Conservation (phyloP, 441 rosid species). For the Daphne laureola region DNA sequence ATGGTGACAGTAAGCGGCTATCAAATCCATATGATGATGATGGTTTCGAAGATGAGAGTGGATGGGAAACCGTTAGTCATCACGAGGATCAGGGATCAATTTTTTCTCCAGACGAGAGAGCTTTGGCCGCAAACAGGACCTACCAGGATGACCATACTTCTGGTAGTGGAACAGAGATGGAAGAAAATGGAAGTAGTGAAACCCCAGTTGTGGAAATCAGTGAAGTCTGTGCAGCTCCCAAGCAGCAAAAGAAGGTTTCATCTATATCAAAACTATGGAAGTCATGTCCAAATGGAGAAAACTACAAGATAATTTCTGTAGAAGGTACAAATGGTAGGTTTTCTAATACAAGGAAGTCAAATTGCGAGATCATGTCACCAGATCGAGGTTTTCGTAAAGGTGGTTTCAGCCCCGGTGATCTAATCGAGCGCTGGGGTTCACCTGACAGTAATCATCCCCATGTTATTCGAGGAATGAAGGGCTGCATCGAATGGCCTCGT, state of each 20-base stretch:
- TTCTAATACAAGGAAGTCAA: slow-evolving; percentile 51
- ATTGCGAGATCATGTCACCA: slow-evolving; percentile 37
- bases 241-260: slow-evolving; percentile 55
- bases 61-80: slow-evolving; percentile 84
- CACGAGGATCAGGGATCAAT: slow-evolving; percentile 78
- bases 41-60: slow-evolving; percentile 70
- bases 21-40: slow-evolving; percentile 28
- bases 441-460: slow-evolving; percentile 47
- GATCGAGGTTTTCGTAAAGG: slow-evolving; percentile 48
- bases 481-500: slow-evolving; percentile 94
- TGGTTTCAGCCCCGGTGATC: slow-evolving; percentile 45
- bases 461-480: slow-evolving; percentile 62
- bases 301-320: slow-evolving; percentile 30
- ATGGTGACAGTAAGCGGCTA: slow-evolving; percentile 27
- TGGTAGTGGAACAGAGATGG: slow-evolving; percentile 16
- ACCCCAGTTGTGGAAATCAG: slow-evolving; percentile 53
- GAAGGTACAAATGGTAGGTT: slow-evolving; percentile 14
- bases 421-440: slow-evolving; percentile 64
- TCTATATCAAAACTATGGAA: slow-evolving; percentile 74
- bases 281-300: slow-evolving; percentile 36
- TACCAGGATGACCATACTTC: slow-evolving; percentile 39
- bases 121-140: slow-evolving; percentile 44
- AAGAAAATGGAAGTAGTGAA: slow-evolving; percentile 22
- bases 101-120: slow-evolving; percentile 62
- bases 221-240: slow-evolving; percentile 52